A percentile compares a stretch with the other conserved stretches of the same genome.
These are phyloP conservation scores for Camelina laxa DNA, from an alignment of 345 rosid genomes.

Conservation along the genomic window DNA sequence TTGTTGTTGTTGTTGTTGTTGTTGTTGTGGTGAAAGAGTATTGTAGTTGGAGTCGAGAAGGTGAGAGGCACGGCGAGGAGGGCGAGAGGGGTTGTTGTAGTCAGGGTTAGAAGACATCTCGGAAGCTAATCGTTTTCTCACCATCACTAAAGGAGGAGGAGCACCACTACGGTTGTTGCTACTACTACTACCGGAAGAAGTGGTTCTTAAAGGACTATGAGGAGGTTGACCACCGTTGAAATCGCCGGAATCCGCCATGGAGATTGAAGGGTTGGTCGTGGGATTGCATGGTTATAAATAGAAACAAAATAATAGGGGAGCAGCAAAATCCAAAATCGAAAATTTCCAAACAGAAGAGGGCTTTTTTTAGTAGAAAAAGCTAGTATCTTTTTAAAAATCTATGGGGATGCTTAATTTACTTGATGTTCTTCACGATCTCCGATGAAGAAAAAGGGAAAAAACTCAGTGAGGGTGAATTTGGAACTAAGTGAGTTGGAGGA, in stretches of 20 bases:
- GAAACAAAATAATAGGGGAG: not conserved
- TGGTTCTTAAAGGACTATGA: constrained; percentile 29
- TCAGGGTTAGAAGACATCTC: constrained; percentile 58
- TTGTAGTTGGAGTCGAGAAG: constrained; percentile 39
- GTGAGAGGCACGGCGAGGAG: constrained; percentile 46
- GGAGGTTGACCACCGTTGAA: constrained; percentile 34
- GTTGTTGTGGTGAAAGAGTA: constrained; percentile 48
- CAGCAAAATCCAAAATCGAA: constrained; percentile 24
- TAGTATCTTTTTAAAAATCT: not conserved
- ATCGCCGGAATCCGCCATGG: constrained; percentile 64
- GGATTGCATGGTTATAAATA: constrained; percentile 42
- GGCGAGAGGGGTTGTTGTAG: constrained; percentile 46
- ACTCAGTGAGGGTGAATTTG: constrained; percentile 13
- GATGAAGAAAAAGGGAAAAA: constrained; percentile 23
- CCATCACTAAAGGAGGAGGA: constrained; percentile 46
- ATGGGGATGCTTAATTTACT: constrained; percentile 46
- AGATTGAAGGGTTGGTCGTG: constrained; percentile 11
- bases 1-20: too few relatives aligned
- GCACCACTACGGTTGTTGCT: constrained; percentile 31
- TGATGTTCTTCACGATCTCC: constrained; percentile 50
- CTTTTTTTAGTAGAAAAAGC: not conserved
- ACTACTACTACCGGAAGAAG: constrained; percentile 38
- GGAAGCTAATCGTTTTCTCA: constrained; percentile 84
- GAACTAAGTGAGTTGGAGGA: constrained; percentile 32
- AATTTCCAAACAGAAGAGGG: constrained; percentile 55